Base-by-base conservation (phyloP, 352 stramenopile genomes). In the Phytopythium delawarense region DNA sequence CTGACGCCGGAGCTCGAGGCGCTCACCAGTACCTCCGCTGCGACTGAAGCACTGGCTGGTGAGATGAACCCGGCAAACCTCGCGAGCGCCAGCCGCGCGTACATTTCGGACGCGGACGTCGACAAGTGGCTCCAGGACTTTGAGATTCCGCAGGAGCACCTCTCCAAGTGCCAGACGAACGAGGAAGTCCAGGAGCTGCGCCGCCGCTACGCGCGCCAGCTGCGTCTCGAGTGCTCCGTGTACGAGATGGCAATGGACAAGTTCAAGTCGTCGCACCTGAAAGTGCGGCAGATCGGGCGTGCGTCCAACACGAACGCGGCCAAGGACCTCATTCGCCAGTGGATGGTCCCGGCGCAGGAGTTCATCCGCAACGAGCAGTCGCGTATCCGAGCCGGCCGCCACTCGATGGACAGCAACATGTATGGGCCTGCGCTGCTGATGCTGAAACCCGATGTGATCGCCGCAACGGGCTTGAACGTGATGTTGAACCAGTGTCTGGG, bases 221-320 rank as follows among this genome's bases (percentile, higher is more conserved):
- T 93, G 48, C 76, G 84, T 12, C 75, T 93, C 9, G 84, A 93
- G 62, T 89, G 80, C 65, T 86, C 81, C 3, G 83, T 91, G 51
- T 91, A 91, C 65, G 80, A 89, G 52, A 89, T 93, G 81, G 83
- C 84, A 6, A 74, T 90, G 66, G 78, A 87, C 48, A 90, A 88
- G 64, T 81, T 78, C 62, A 70, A 79, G 51, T 32, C 63, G 7
- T 79, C 75, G 21, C 64, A 80, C 25, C 44, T 81, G 23, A 88
- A 85, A 44, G 73, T 89, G 28, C 70, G 74, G 15, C 49, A 75
- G 35, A 64, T 91, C 25, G 79, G 79, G 4, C 66, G 72, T 11
- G 66, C 72, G 18, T 78, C 76, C 13, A 63, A 82, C 51, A 87
- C 76, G 11, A 88, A 88, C 61, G 76, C 78, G 0, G 79, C 78